phyloP scores from a whole-genome alignment of 1,139 yeast genomes.

The Saccharomyces pastorianus region DNA sequence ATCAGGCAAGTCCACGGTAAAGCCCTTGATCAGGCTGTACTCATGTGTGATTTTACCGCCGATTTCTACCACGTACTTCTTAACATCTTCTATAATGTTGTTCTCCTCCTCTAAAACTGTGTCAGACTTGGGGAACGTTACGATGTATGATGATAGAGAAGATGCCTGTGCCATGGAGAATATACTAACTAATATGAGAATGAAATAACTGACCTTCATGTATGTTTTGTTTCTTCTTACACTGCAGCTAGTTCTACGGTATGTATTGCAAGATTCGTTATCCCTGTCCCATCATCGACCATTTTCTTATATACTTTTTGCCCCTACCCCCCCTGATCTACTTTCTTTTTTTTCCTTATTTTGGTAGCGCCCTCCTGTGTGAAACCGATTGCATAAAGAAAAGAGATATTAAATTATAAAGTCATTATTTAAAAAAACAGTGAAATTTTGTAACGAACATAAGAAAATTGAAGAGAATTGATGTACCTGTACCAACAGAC shows the following conservation, averaged over 20 bases:
- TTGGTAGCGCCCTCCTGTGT: neutral
- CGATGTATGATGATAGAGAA: neutral
- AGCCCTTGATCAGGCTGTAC: conserved; percentile 36
- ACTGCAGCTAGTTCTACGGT: no score
- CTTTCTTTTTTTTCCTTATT: no score
- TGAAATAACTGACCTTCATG: neutral
- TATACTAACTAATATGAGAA: neutral
- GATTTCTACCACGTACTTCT: conserved; percentile 24
- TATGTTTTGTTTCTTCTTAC: neutral
- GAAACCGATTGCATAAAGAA: neutral
- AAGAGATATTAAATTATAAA: neutral
- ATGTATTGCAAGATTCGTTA: no score
- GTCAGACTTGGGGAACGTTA: neutral
- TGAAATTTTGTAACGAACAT: neutral
- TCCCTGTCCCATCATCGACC: no score
- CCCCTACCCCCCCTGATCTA: no score
- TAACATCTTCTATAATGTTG: conserved; percentile 7
- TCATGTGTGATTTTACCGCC: conserved; percentile 37
- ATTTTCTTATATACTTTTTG: no score
- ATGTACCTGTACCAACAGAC: neutral
- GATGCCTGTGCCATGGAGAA: neutral
- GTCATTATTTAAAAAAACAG: neutral
- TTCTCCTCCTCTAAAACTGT: neutral
- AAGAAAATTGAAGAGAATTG: neutral
- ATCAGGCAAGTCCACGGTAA: conserved; percentile 32